Percentiles rank a stretch among this genome's conserved stretches.
Conservation (phyloP, 2,329 filamentous ascomycete species). For the Sporothrix schenckii region DNA sequence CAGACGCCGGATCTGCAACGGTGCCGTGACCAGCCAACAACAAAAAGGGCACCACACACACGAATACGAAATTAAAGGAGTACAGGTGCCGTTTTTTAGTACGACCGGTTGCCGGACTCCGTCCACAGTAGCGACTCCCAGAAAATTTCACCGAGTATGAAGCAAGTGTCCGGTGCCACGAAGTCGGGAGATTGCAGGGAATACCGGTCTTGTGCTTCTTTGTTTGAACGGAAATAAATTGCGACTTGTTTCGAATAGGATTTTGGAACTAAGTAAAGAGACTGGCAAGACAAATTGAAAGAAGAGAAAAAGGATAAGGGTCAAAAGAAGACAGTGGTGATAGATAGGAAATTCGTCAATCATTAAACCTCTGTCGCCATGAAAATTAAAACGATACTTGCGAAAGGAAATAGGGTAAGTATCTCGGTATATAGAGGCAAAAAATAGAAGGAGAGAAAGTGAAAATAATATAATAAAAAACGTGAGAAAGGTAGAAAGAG, state of each 20-base stretch:
- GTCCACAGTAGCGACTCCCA: background rate
- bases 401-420: background rate
- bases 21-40: conserved; percentile 12
- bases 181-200: conserved; percentile 4
- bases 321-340: background rate
- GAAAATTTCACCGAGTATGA: background rate
- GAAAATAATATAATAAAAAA: background rate
- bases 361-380: conserved; percentile 23
- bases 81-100: background rate
- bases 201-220: conserved; percentile 14
- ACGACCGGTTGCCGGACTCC: background rate
- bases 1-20: conserved; percentile 15
- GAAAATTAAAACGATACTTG: background rate
- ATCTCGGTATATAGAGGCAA: background rate
- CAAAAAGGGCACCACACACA: conserved; percentile 7
- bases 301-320: conserved; percentile 9
- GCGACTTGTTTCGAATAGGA: background rate
- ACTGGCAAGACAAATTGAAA: background rate
- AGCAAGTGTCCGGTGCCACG: background rate
- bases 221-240: conserved; percentile 20
- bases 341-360: conserved; percentile 23
- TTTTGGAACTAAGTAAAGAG: background rate
- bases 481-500: background rate
- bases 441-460: background rate
- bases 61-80: background rate